Evolutionary conservation across 2,329 filamentous ascomycete genomes (phyloP).

Genomic region (Hirsutella rhossiliensis): DNA sequence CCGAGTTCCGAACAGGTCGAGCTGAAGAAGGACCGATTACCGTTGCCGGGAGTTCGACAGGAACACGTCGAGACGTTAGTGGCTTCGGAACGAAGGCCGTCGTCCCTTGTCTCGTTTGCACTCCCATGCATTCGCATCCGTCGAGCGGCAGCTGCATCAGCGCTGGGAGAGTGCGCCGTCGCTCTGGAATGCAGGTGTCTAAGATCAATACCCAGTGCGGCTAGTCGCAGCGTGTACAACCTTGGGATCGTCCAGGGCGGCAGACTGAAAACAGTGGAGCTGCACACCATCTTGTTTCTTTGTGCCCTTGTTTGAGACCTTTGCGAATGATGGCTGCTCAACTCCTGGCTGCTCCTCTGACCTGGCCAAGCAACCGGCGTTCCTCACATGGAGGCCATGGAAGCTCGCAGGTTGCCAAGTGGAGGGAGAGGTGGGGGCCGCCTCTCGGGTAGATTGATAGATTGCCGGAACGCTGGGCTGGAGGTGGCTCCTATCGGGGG

Average conservation of each 20-base stretch:
- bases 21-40: neutral
- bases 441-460: no score
- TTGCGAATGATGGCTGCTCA: neutral
- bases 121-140: neutral
- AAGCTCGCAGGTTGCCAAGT: no score
- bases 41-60: neutral
- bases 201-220: neutral
- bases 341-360: no score
- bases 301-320: neutral
- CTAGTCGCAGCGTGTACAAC: neutral
- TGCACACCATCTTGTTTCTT: neutral
- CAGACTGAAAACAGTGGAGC: neutral
- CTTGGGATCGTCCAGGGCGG: neutral
- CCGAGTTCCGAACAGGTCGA: no score
- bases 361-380: no score
- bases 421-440: no score
- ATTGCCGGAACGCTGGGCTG: no score
- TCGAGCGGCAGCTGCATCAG: neutral
- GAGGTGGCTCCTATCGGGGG: no score
- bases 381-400: no score
- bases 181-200: neutral
- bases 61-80: no score
- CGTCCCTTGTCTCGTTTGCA: neutral
- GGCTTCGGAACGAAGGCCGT: neutral
- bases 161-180: neutral